These are phyloP conservation scores for Cenchrus purpureus DNA, from an alignment of 176 grass and related monocot species.

Conservation along the genomic window DNA sequence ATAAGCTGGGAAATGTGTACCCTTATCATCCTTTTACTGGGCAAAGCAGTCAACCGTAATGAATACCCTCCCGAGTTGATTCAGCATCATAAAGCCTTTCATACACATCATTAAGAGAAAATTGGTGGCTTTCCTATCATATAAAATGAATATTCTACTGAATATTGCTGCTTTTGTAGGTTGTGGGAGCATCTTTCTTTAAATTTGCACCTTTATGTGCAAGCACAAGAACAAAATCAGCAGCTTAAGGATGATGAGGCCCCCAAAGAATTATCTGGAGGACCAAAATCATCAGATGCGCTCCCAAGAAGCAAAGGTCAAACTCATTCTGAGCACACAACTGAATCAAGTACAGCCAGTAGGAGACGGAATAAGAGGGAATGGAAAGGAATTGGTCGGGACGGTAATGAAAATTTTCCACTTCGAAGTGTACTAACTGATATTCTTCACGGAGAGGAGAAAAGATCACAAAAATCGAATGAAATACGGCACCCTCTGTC, in stretches of 20 bases:
- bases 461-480: conserved; percentile 52
- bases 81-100: not conserved
- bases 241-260: conserved; percentile 37
- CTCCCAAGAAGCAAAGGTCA: conserved; percentile 45
- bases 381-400: conserved; percentile 59
- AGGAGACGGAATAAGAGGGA: conserved; percentile 70
- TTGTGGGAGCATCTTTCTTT: conserved; percentile 87
- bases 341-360: conserved; percentile 50
- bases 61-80: not conserved
- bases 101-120: not conserved
- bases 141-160: conserved; percentile 20
- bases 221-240: conserved; percentile 40
- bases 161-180: conserved; percentile 44
- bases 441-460: conserved; percentile 87
- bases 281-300: conserved; percentile 38
- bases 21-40: not conserved
- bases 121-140: not conserved
- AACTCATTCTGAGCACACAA: conserved; percentile 43
- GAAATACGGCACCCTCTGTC: conserved; percentile 43
- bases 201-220: conserved; percentile 67
- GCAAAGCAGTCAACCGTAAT: not conserved
- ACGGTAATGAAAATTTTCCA: conserved; percentile 66
- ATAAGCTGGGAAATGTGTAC: not conserved
- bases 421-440: conserved; percentile 73
- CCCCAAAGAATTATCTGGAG: conserved; percentile 50